Base-by-base conservation (phyloP, 768 basidiomycete species). In the Trametes villosa region DNA sequence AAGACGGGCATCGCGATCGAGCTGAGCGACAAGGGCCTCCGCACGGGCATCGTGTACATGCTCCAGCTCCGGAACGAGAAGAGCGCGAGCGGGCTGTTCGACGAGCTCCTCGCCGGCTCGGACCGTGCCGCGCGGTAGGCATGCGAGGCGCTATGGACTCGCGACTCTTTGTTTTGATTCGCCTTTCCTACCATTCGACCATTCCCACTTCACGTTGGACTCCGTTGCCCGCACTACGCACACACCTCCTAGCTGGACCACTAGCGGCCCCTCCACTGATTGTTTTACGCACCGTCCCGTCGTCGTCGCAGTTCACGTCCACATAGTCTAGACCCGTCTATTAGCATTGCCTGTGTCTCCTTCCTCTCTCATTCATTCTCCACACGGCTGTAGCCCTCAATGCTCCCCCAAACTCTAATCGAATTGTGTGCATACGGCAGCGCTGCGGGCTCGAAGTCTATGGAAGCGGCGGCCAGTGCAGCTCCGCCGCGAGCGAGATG, bases 1-100 rank as follows among this genome's bases (percentile, higher is more conserved):
- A 98, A 96, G 78, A 98, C 96, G 2, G 97, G 97, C 15, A 89
- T 99, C 40, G 97, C 97, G 45, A 89, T 99, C 63, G 96, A 98
- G 75, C 77, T 99, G 52, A 95, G 92, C 74, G 92, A 96, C 77
- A 82, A 87, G 57, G 97, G 97, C n/a, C 74, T 84, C 49, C 84
- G 96, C 60, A 96, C 96, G 15, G 97, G 96, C 26, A 86, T 98
- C 70, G 79, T 98, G 57, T 97, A 99, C 75, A 97, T 99, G 97
- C 88, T 98, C 55, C 96, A 98, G 76, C 75, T 96, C 46, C 87
- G 93, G 65, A 96, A 92, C 72, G 96, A 98, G 77, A 83, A 82
- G 48, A 86, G 88, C 13, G 94, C 97, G 18, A 83, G 83, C 33
- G 91, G 89, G 20, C 73, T 99, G 53, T 98, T 93, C 72, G 89